Conservation (phyloP, 2,329 filamentous ascomycete genomes). For the Berkeleyomyces basicola region DNA sequence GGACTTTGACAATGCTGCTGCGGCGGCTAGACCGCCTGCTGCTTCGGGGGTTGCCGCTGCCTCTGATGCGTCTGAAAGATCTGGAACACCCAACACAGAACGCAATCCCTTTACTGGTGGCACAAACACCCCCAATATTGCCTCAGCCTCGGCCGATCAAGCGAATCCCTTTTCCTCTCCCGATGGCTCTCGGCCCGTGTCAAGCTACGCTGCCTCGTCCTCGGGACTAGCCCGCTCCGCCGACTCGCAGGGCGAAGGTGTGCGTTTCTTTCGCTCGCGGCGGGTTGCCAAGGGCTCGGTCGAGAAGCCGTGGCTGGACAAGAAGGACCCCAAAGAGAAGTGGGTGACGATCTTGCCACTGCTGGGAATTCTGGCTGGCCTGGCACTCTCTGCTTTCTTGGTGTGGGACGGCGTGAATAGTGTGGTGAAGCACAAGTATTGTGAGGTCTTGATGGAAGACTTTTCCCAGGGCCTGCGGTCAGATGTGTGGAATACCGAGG, state of each 20-base stretch:
- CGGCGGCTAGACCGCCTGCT: slow-evolving; percentile 13
- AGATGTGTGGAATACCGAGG: slow-evolving; percentile 56
- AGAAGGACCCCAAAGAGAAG: slow-evolving; percentile 62
- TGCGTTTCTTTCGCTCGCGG: slow-evolving; percentile 56
- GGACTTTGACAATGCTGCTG: slow-evolving; percentile 15
- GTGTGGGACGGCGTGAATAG: slow-evolving; percentile 58
- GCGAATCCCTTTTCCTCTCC: slow-evolving; percentile 33
- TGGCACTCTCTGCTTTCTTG: slow-evolving; percentile 51
- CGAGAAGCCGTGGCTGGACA: slow-evolving; percentile 62
- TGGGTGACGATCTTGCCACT: slow-evolving; percentile 72
- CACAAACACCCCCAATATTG: slow-evolving; percentile 21
- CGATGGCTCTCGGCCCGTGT: slow-evolving; percentile 28
- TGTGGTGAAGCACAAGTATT: slow-evolving; percentile 62
- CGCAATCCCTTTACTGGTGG: slow-evolving; percentile 28
- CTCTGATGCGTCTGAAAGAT: slow-evolving; percentile 23
- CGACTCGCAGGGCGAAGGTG: slow-evolving; percentile 19
- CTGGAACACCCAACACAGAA: slow-evolving; percentile 28
- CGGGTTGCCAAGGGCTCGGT: slow-evolving; percentile 55
- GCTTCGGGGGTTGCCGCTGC: neutral
- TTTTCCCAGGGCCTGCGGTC: slow-evolving; percentile 43
- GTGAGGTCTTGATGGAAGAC: slow-evolving; percentile 47
- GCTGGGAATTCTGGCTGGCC: slow-evolving; percentile 51
- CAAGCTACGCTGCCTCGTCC: slow-evolving; percentile 31
- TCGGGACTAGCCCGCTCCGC: slow-evolving; percentile 22
- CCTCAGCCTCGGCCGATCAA: slow-evolving; percentile 8